Conservation (phyloP, 164 flowering plant genomes). For the Tinospora cordifolia region DNA sequence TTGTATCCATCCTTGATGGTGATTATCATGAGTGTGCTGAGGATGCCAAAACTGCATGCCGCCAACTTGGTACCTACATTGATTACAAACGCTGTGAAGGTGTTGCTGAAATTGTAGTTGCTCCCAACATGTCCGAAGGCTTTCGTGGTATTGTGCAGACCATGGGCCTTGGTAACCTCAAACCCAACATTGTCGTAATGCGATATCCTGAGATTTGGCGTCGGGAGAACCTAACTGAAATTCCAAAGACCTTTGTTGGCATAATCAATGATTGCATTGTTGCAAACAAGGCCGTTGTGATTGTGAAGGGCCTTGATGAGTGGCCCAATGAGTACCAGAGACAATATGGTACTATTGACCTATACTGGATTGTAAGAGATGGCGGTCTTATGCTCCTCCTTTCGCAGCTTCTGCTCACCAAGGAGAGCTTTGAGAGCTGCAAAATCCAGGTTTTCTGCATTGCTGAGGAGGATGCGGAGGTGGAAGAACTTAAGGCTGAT, state of each 20-base stretch:
- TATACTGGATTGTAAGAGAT: constrained; percentile 97
- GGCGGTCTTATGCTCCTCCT: constrained; percentile 99
- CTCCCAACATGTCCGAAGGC: constrained; percentile 91
- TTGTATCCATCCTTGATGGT: constrained; percentile 88
- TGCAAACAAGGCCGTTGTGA: constrained; percentile 97
- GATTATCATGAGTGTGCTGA: constrained; percentile 88
- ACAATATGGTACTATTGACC: constrained; percentile 89
- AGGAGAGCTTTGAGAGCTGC: constrained; percentile 94
- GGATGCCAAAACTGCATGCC: constrained; percentile 81
- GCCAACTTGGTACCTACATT: constrained; percentile 72
- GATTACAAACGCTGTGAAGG: constrained; percentile 98
- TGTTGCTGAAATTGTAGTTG: constrained; percentile 96
- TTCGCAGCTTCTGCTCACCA: constrained; percentile 91
- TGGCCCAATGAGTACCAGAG: constrained; percentile 97
- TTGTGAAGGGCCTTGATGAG: constrained; percentile 95
- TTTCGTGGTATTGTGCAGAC: constrained; percentile 96
- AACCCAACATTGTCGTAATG: constrained; percentile 97
- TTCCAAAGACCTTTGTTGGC: constrained; percentile 87
- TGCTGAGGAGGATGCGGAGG: constrained; percentile 93
- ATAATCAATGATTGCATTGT: constrained; percentile 94
- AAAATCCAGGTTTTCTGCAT: constrained; percentile 98
- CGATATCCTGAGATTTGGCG: constrained; percentile 99
- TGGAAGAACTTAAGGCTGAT: constrained; percentile 79
- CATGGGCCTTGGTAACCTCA: constrained; percentile 98
- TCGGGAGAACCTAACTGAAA: constrained; percentile 77